Percentiles rank a stretch among this genome's conserved stretches.
These are phyloP conservation scores for Ceratocystiopsis sp. DNA, from an alignment of 2,329 filamentous ascomycete genomes.

Conservation along the genomic window DNA sequence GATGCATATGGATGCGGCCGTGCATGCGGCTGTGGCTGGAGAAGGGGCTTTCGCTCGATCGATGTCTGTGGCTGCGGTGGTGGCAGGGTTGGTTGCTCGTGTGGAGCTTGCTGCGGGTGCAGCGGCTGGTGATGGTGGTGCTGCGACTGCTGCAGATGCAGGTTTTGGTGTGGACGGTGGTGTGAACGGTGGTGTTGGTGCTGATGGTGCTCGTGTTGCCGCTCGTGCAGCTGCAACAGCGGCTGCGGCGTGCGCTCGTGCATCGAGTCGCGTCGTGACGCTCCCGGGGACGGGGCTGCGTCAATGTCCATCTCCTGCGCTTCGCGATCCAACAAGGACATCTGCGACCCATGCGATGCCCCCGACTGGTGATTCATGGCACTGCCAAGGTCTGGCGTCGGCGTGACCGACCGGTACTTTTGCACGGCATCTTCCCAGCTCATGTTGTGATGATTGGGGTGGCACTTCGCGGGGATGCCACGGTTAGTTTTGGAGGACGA, in stretches of 20 bases:
- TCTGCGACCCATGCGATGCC: too few relatives aligned
- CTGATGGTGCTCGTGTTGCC: too few relatives aligned
- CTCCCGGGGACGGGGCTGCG: constrained; percentile 13
- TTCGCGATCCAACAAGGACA: too few relatives aligned
- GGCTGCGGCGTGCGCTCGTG: too few relatives aligned
- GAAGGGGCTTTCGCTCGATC: too few relatives aligned
- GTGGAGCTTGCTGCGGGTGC: background rate
- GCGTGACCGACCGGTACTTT: constrained; percentile 30
- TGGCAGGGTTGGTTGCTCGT: background rate
- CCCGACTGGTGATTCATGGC: too few relatives aligned
- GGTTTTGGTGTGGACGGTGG: background rate
- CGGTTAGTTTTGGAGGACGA: background rate
- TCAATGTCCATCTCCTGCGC: constrained; percentile 40
- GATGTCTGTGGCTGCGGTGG: too few relatives aligned
- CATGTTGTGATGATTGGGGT: constrained; percentile 42
- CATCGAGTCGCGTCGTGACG: too few relatives aligned
- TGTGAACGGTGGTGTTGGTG: too few relatives aligned
- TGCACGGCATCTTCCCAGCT: constrained; percentile 40
- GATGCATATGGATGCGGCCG: background rate
- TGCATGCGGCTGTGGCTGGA: background rate
- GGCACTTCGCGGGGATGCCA: constrained; percentile 24
- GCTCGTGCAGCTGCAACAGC: too few relatives aligned
- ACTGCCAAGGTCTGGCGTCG: too few relatives aligned
- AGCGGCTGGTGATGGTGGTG: background rate
- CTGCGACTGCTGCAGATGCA: constrained; percentile 2